These are phyloP conservation scores for Tylopilus sp. DNA, from an alignment of 768 basidiomycete genomes.

Conservation along the genomic window DNA sequence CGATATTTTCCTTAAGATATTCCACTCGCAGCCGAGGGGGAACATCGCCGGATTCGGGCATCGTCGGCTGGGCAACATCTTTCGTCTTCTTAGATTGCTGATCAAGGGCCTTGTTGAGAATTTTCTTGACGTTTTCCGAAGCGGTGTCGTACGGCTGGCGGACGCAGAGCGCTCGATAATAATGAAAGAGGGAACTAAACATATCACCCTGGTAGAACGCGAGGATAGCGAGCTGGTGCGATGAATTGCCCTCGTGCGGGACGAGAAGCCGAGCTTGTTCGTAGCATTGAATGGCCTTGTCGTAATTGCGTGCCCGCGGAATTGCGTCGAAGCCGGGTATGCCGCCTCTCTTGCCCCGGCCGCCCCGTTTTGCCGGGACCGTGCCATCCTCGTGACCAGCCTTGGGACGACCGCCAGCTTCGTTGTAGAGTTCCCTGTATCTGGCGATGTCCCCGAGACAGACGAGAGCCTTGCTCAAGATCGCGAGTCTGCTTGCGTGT, in stretches of 20 bases:
- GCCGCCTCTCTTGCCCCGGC: conserved; percentile 49
- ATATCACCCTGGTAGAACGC: conserved; percentile 79
- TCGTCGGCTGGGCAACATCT: conserved; percentile 35
- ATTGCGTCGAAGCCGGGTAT: conserved; percentile 40
- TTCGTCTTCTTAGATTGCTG: conserved; percentile 46
- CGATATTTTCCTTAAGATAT: conserved; percentile 67
- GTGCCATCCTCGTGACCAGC: conserved; percentile 65
- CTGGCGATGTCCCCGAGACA: conserved; percentile 93
- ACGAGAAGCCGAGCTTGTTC: conserved; percentile 78
- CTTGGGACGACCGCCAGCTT: conserved; percentile 58
- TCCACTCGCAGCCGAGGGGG: conserved; percentile 56
- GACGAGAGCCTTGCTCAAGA: conserved; percentile 83
- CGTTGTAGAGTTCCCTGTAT: conserved; percentile 89
- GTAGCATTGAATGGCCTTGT: conserved; percentile 77
- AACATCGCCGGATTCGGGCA: conserved; percentile 31
- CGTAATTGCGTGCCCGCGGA: conserved; percentile 64
- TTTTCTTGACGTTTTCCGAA: conserved; percentile 75
- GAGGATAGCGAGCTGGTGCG: conserved; percentile 93
- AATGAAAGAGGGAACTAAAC: conserved; percentile 79
- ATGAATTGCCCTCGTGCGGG: conserved; percentile 90
- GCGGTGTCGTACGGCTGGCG: conserved; percentile 84
- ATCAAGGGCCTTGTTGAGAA: conserved; percentile 66
- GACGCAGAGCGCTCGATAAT: conserved; percentile 90
- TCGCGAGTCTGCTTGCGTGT: conserved; percentile 61
- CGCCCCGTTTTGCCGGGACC: conserved; percentile 34